Evolutionary conservation across 371 early-diverging fungal genomes (phyloP), one percentile per base, ranked within the genome.

Genomic region (Dinochytrium kinnereticum): DNA sequence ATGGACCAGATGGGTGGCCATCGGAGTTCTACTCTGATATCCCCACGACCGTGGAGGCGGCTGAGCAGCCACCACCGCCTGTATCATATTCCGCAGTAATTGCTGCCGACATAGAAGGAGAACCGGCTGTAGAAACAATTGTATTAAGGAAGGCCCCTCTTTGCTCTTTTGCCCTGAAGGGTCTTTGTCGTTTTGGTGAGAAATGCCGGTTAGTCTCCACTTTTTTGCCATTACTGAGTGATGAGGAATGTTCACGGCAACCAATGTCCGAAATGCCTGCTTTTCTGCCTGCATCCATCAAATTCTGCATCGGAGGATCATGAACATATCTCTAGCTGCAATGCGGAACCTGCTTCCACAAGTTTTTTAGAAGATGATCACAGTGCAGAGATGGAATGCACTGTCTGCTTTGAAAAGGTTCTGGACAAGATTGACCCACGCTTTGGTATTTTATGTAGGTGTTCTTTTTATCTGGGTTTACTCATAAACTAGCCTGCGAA

Each of bases 381-480:
- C n/a, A 77, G 73, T 34, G 73, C 75, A 30, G 81, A 82, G 15
- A 70, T 83, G 74, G 86, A 89, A 57, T 89, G 89, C 72, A 84
- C 82, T 13, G 82, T 89, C n/a, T 89, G 87, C 72, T 79, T 81
- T 77, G 86, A 87, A 53, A 66, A 65, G 59, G 87, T 89, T 2
- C 51, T 72, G 44, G 34, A 61, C 17, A 86, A 85, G 64, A 37
- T 59, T 17, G 87, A 88, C 70, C 80, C 84, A 44, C 77, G 87
- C 31, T 89, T 87, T 74, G 89, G 87, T 33, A 70, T 89, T 28
- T 65, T 89, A 68, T 78, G 84, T 85, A 74, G 59, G 80, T 51
- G 36, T 64, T 61, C 24, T 53, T 5, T 53, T 53, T 5, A 26
- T 13, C 55, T 53, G 5, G 26, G 5, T 13, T 53, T 53, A 15